Percentiles rank a stretch among this genome's conserved stretches.
Conservation (phyloP, 371 early-diverging fungal genomes). For the Mortierella polycephala region DNA sequence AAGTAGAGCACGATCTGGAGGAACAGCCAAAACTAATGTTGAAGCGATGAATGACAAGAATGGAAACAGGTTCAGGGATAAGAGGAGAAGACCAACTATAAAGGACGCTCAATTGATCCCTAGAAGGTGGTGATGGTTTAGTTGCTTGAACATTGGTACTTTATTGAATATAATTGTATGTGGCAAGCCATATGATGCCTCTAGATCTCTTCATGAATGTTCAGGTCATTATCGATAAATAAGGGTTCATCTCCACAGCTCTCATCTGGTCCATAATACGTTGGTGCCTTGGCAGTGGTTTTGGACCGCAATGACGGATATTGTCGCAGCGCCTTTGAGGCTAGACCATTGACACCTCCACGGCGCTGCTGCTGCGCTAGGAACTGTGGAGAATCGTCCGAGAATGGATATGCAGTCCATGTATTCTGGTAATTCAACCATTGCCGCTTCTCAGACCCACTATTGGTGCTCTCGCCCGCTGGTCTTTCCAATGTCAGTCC, state of each 20-base stretch:
- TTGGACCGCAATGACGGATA: constrained; percentile 7
- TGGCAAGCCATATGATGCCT: too few relatives aligned
- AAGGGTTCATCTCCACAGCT: constrained; percentile 51
- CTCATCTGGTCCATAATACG: constrained; percentile 22
- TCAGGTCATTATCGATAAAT: constrained; percentile 49
- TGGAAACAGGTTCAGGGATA: too few relatives aligned
- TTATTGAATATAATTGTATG: too few relatives aligned
- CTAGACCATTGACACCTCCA: background rate
- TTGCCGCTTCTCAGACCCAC: constrained; percentile 31
- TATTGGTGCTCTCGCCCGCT: background rate
- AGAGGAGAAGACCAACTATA: too few relatives aligned
- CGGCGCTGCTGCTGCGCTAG: constrained; percentile 42
- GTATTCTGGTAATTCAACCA: constrained; percentile 41
- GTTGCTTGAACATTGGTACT: too few relatives aligned
- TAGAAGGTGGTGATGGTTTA: too few relatives aligned
- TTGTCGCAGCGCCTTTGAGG: constrained; percentile 20
- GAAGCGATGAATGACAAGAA: too few relatives aligned
- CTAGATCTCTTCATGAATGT: constrained; percentile 38
- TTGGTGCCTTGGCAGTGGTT: background rate
- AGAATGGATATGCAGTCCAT: constrained; percentile 49
- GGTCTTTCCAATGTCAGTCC: constrained; percentile 5
- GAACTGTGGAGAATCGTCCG: constrained; percentile 42
- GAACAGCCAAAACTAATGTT: too few relatives aligned
- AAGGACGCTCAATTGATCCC: too few relatives aligned
- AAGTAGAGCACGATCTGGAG: too few relatives aligned